Base-by-base conservation (phyloP, 1,284 basidiomycete genomes). In the Ceratobasidium sp. region DNA sequence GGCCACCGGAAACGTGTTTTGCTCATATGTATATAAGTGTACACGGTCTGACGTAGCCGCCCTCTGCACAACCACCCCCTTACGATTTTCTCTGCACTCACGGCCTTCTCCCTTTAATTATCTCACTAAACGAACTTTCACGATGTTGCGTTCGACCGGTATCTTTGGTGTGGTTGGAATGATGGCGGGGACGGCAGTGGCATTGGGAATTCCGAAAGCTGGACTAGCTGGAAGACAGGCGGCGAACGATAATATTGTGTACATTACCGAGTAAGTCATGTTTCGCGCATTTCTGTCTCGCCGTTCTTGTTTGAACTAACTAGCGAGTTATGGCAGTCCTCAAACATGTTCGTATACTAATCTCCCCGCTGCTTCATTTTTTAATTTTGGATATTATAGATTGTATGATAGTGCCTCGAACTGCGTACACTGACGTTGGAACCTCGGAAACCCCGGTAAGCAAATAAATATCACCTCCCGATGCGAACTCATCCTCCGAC, bases 371-470 rank as follows among this genome's bases (percentile, higher is more conserved):
- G 33, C 19, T 48, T 29, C 15, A 22, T 33, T 5, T 33, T 1
- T 6, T 45, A 31, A 51, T 4, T 22, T 24, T 57, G 59, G 44
- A 17, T 27, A 9, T 31, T 6, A 15, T 24, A 73, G 69, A 44
- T 47, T 74, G 69, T 19, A 56, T 76, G 33, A 73, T 75, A 33
- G 45, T 76, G 19, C 74, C 76, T n/a, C 76, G 76, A 17, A 57
- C 57, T 4, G 53, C 17, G 15, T 27, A 76, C 41, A 79, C 78
- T 1, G 63, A 74, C 29, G 76, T 79, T 59, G 76, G 74, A 24
- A 41, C 56, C n/a, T 75, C 74, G n/a, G 77, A 78, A 47, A 31
- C 24, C 9, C 76, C 74, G 7, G 73, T 74, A 33, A 22, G 59
- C 19, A 33, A 41, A 29, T 24, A 19, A 33, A 22, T n/a, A n/a